A percentile compares a stretch with the other conserved stretches of the same genome.
Evolutionary conservation across 2,329 filamentous ascomycete genomes (phyloP).

Genomic region (Fusarium sp.): DNA sequence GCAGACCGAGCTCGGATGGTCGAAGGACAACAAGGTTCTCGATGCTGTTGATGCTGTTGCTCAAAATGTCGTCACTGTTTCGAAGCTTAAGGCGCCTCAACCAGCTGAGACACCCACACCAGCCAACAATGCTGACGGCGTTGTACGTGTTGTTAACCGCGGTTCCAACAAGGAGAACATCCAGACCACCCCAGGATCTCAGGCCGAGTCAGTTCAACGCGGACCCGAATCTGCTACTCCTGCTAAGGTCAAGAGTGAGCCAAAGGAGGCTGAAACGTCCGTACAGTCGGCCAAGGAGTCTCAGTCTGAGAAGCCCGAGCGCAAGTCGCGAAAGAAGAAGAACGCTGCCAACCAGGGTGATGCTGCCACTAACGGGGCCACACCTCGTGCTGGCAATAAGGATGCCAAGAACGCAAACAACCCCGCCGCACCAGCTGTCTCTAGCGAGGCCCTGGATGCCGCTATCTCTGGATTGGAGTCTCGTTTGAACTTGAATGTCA

Average conservation of each 20-base stretch:
- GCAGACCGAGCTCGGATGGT: slow-evolving; percentile 92
- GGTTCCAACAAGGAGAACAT: slow-evolving; percentile 54
- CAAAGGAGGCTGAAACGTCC: slow-evolving; percentile 63
- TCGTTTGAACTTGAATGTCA: slow-evolving; percentile 63
- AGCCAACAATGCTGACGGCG: slow-evolving; percentile 53
- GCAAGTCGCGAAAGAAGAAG: slow-evolving; percentile 77
- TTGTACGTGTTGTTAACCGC: slow-evolving; percentile 54
- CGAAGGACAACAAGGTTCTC: slow-evolving; percentile 88
- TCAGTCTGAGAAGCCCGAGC: slow-evolving; percentile 70
- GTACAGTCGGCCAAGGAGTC: slow-evolving; percentile 55
- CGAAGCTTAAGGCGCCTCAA: slow-evolving; percentile 72
- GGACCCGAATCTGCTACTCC: slow-evolving; percentile 52
- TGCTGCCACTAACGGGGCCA: slow-evolving; percentile 57
- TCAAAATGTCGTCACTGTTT: slow-evolving; percentile 79
- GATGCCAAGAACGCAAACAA: slow-evolving; percentile 51
- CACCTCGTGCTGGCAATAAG: slow-evolving; percentile 54
- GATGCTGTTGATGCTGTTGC: slow-evolving; percentile 81
- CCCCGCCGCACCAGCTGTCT: slow-evolving; percentile 49
- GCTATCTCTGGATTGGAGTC: slow-evolving; percentile 68
- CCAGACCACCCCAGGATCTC: slow-evolving; percentile 43
- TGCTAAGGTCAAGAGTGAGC: slow-evolving; percentile 57
- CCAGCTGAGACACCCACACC: slow-evolving; percentile 53
- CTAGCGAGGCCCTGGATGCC: slow-evolving; percentile 63
- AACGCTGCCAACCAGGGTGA: slow-evolving; percentile 59
- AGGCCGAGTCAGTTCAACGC: slow-evolving; percentile 49